These are phyloP conservation scores for Filosporella fistucella DNA, from an alignment of 495 filamentous ascomycete genomes.

Conservation along the genomic window DNA sequence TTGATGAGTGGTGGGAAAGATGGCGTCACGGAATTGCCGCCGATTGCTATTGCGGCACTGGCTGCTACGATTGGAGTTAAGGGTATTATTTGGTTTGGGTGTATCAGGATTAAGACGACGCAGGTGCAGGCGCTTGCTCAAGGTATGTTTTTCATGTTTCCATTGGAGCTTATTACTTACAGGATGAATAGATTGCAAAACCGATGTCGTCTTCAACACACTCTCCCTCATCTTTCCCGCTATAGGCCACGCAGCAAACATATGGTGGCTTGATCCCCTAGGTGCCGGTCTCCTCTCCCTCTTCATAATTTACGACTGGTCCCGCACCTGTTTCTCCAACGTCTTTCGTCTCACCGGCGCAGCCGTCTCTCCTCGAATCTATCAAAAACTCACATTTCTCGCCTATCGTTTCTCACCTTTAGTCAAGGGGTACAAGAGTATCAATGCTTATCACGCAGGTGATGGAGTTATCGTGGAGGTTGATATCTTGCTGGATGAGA, in stretches of 20 bases:
- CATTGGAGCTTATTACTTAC: background rate
- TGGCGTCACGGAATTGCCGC: slow-evolving; percentile 27
- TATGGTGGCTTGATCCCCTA: slow-evolving; percentile 46
- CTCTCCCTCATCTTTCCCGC: slow-evolving; percentile 44
- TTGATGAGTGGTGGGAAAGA: slow-evolving; percentile 30
- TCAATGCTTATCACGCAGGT: slow-evolving; percentile 43
- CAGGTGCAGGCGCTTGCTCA: slow-evolving; percentile 47
- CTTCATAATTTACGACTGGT: slow-evolving; percentile 46
- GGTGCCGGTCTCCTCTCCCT: slow-evolving; percentile 41
- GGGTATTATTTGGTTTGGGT: slow-evolving; percentile 40
- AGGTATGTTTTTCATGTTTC: slow-evolving; percentile 11
- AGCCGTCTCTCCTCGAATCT: slow-evolving; percentile 26
- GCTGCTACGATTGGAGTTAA: slow-evolving; percentile 38
- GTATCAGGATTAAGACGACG: slow-evolving; percentile 40
- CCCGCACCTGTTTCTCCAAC: slow-evolving; percentile 39
- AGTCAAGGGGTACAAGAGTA: slow-evolving; percentile 38
- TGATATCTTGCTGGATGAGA: slow-evolving; percentile 39
- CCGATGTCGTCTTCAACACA: slow-evolving; percentile 46
- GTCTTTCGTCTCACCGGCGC: slow-evolving; percentile 38
- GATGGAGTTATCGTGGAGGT: slow-evolving; percentile 46
- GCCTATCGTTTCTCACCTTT: slow-evolving; percentile 40
- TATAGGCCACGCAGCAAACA: slow-evolving; percentile 31
- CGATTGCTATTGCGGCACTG: slow-evolving; percentile 37
- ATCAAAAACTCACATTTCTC: slow-evolving; percentile 39
- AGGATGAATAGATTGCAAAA: slow-evolving; percentile 32